These are phyloP conservation scores for Emergomyces pasteurianus DNA, from an alignment of 2,329 filamentous ascomycete genomes.

Conservation along the genomic window DNA sequence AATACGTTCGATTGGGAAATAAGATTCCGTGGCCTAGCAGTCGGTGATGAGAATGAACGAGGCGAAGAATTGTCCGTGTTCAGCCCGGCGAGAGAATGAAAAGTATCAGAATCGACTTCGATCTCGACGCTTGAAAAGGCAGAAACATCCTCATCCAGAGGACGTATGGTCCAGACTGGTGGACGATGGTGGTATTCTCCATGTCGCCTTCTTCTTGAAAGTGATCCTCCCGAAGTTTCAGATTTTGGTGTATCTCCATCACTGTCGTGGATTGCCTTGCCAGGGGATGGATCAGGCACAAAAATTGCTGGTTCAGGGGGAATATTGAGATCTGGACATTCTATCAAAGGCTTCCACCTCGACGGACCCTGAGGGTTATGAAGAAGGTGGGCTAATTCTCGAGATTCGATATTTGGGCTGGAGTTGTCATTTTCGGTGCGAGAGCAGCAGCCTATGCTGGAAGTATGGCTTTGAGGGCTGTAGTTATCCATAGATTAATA, in stretches of 20 bases:
- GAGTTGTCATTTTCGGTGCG: not conserved
- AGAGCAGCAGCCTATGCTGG: not conserved
- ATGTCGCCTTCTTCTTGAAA: slow-evolving; percentile 18
- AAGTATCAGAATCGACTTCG: slow-evolving; percentile 3
- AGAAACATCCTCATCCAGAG: slow-evolving; percentile 2
- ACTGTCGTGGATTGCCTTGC: slow-evolving; percentile 6
- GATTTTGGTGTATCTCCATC: slow-evolving; percentile 9
- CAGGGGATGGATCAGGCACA: not conserved
- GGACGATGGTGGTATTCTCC: slow-evolving; percentile 22
- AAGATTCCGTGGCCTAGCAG: not conserved
- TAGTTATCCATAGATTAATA: not conserved
- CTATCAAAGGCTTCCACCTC: not conserved
- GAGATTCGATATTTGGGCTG: not conserved
- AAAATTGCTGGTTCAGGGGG: not conserved
- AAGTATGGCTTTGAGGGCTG: not conserved
- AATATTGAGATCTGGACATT: not conserved
- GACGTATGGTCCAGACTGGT: slow-evolving; percentile 17
- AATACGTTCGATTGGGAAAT: not conserved
- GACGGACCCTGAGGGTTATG: not conserved
- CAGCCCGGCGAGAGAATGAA: slow-evolving; percentile 7
- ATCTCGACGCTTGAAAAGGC: not conserved
- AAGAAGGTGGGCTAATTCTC: not conserved
- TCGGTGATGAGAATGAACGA: not conserved
- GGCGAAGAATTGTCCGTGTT: not conserved
- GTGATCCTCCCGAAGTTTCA: slow-evolving; percentile 13